Evolutionary conservation across 108 stramenopile genomes (phyloP).

Genomic region (Chaetoceros muelleri): DNA sequence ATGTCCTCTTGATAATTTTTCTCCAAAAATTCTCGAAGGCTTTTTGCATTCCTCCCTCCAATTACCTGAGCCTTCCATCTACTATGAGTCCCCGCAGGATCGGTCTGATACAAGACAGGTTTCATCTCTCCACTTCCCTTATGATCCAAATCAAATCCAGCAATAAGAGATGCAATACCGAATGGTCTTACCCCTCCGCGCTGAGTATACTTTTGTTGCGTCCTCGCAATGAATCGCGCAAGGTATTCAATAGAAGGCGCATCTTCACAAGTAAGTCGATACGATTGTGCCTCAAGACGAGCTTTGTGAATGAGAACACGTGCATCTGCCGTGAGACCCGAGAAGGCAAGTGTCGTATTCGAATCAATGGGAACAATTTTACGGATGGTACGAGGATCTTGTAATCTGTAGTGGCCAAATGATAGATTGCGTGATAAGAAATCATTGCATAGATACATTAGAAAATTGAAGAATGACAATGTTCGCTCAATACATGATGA

Average conservation of each 20-base stretch:
- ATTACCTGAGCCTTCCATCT: conserved; percentile 98
- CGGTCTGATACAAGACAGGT: conserved; percentile 90
- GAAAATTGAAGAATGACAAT: conserved; percentile 4
- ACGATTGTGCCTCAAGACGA: conserved; percentile 92
- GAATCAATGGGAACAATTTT: conserved; percentile 97
- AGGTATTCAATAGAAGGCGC: conserved; percentile 96
- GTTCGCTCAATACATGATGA: not conserved
- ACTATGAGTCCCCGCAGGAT: conserved; percentile 97
- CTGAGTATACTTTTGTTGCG: conserved; percentile 99
- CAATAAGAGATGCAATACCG: conserved; percentile 88
- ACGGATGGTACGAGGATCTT: conserved; percentile 97
- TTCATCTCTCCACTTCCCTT: conserved; percentile 25
- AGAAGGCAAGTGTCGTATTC: conserved; percentile 93
- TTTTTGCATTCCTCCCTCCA: conserved; percentile 94
- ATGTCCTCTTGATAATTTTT: conserved; percentile 85
- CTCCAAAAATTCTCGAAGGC: conserved; percentile 96
- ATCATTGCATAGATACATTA: not conserved
- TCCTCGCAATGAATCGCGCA: conserved; percentile 92
- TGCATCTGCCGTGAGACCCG: conserved; percentile 99
- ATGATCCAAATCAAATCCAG: conserved; percentile 69
- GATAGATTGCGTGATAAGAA: not conserved
- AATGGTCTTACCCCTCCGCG: conserved; percentile 99
- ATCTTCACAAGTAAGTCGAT: conserved; percentile 98
- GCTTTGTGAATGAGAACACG: conserved; percentile 94
- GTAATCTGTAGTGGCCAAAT: conserved; percentile 57